Evolutionary conservation across 345 rosid genomes (phyloP).

Genomic region (Aquilaria sinensis): DNA sequence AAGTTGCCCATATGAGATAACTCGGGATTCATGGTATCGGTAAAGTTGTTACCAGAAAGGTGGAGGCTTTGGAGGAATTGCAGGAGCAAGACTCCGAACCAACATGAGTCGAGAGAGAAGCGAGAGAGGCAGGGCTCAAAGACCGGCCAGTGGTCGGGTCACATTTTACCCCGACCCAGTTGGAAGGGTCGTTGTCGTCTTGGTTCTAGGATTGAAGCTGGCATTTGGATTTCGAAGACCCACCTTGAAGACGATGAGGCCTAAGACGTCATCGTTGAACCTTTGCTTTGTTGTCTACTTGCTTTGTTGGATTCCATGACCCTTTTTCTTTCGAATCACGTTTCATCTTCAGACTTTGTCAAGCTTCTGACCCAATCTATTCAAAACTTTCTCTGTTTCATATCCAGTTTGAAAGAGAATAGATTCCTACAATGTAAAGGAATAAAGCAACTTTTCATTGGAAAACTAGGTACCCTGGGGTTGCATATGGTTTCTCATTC

Average conservation of each 20-base stretch:
- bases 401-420: no score
- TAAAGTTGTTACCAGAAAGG: constrained; percentile 60
- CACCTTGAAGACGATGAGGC: constrained; percentile 81
- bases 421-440: no score
- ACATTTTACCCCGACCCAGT: constrained; percentile 75
- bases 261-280: constrained; percentile 79
- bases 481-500: no score
- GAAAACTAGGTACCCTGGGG: no score
- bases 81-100: constrained; percentile 66
- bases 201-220: constrained; percentile 73
- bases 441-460: no score
- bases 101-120: constrained; percentile 78
- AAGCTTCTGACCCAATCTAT: no score
- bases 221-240: constrained; percentile 68
- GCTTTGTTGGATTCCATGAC: no score
- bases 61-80: constrained; percentile 56
- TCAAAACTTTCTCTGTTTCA: no score
- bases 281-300: no score
- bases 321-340: no score
- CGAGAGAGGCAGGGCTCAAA: constrained; percentile 55
- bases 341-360: no score
- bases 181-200: constrained; percentile 67
- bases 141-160: constrained; percentile 58
- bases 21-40: constrained; percentile 51
- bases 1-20: constrained; percentile 40